A percentile compares a stretch with the other conserved stretches of the same genome.
These are phyloP conservation scores for Acer saccharum DNA, from an alignment of 345 rosid genomes.

Conservation along the genomic window DNA sequence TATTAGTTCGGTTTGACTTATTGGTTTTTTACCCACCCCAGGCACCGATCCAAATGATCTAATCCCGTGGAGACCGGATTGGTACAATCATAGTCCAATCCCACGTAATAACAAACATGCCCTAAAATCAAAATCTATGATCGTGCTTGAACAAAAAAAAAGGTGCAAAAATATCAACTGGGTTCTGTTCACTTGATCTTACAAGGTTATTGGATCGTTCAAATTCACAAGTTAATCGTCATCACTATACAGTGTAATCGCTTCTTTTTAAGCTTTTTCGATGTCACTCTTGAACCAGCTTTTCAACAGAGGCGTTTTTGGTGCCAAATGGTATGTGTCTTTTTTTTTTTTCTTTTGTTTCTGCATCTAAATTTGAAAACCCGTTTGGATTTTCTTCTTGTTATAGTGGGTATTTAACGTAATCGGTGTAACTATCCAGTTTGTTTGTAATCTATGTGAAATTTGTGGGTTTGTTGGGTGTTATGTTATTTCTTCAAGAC, in stretches of 20 bases:
- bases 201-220: background rate
- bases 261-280: background rate
- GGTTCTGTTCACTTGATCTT: background rate
- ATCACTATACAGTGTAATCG: background rate
- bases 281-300: constrained; percentile 94
- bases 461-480: background rate
- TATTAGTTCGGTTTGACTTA: no score
- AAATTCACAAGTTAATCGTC: background rate
- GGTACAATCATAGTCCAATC: no score
- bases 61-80: no score
- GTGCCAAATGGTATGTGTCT: constrained; percentile 67
- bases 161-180: background rate
- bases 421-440: background rate
- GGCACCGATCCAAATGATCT: no score
- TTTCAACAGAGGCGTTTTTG: constrained; percentile 90
- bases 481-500: background rate
- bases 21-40: no score
- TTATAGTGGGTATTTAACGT: background rate
- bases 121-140: background rate
- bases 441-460: background rate
- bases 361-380: background rate
- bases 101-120: no score
- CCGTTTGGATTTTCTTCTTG: background rate
- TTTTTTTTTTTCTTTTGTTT: constrained; percentile 7
- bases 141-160: background rate